Base-by-base conservation (phyloP, 352 stramenopile genomes). In the Pythium rhizo-oryzae region DNA sequence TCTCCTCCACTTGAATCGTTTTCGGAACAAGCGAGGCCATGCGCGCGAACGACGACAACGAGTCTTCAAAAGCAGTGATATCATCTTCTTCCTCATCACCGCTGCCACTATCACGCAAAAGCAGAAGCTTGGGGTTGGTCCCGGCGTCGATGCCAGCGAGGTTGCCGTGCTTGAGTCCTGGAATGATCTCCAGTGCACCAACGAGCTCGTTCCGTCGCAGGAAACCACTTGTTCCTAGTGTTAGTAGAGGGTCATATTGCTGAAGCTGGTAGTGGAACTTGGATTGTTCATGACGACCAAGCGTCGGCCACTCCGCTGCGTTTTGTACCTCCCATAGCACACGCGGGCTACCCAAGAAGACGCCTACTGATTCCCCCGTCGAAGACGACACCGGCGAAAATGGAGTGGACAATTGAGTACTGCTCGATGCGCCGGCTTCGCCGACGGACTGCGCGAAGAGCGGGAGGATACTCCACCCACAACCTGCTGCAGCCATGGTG, bases 401-500 rank as follows among this genome's bases (percentile, higher is more conserved):
- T 0, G 79, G 68, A 2, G 74, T 73, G 21, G 65, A 41, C 11
- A 78, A 35, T 23, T 67, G 35, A 19, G 49, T 15, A 24, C 39
- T 59, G 41, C 13, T 44, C 15, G 33, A 30, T 25, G 35, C 51
- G 41, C 30, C 25, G 69, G 16, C 11, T n/a, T 67, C 65, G 16
- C 57, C 33, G 37, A 67, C 64, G 8, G 62, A 62, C 46, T 76
- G 75, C 12, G 80, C 73, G 65, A 98, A 98, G 15, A 98, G 78
- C 47, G 93, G 92, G 3, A 99, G 62, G 12, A 98, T 76, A 33
- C 89, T 96, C 94, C 95, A 99, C 19, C 96, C 96, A 67, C 93
- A 98, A 4, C 94, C 93, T 47, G 91, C 94, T 7, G 83, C 66
- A 23, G 71, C 71, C 9, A 85, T 82, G 5, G 75, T 91, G 30